phyloP scores from a whole-genome alignment of 805 yeast genomes.

The Suhomyces faveliae region DNA sequence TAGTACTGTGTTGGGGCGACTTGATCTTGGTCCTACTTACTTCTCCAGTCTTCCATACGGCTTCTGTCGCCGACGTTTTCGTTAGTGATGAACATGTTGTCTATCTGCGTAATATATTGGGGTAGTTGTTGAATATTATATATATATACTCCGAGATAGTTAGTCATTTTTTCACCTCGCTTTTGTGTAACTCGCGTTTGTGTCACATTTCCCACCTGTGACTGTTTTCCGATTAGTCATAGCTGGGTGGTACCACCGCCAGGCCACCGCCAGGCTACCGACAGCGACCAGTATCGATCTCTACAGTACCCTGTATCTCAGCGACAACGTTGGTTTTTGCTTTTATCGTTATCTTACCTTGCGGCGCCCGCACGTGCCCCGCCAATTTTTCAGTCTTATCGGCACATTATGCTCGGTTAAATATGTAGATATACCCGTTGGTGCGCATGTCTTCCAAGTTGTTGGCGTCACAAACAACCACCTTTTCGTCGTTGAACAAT shows the following conservation, averaged over 20 bases:
- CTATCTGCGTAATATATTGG: neutral
- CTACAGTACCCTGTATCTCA: too few relatives aligned
- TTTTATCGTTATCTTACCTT: too few relatives aligned
- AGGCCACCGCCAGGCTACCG: neutral
- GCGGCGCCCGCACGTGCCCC: too few relatives aligned
- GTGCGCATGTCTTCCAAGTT: conserved; percentile 43
- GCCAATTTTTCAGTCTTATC: too few relatives aligned
- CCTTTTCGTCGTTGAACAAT: conserved; percentile 86
- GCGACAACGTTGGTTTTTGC: too few relatives aligned
- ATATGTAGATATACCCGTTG: conserved; percentile 51
- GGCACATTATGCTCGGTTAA: conserved; percentile 12
- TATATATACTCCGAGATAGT: neutral
- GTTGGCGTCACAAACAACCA: conserved; percentile 53
- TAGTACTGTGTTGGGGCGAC: conserved; percentile 11
- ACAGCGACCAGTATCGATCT: too few relatives aligned
- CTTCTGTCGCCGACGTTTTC: conserved; percentile 80
- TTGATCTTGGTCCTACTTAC: conserved; percentile 28
- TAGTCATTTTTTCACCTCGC: conserved; percentile 1
- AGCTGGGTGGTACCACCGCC: neutral
- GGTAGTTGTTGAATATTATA: conserved; percentile 33
- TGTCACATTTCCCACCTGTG: neutral
- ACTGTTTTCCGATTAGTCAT: neutral
- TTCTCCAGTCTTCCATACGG: conserved; percentile 56
- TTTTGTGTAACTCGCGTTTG: neutral
- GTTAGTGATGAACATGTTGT: conserved; percentile 76